Evolutionary conservation across 768 basidiomycete genomes (phyloP).

Genomic region (Strobilomyces confusus): DNA sequence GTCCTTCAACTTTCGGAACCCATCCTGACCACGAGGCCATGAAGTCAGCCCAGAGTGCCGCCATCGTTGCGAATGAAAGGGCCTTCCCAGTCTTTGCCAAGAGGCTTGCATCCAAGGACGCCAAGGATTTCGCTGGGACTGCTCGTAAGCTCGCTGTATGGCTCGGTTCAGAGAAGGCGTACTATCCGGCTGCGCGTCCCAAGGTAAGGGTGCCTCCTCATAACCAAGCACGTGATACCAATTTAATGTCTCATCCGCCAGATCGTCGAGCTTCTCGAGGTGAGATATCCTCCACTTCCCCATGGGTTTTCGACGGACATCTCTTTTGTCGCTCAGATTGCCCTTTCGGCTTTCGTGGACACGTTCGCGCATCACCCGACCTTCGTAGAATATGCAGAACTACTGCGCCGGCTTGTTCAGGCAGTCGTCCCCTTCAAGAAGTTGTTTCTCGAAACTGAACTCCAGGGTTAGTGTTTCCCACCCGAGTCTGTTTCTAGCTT

Average conservation of each 20-base stretch:
- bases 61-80: conserved; percentile 31
- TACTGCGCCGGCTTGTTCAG: conserved; percentile 17
- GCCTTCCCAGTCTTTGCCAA: conserved; percentile 35
- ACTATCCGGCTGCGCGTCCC: conserved; percentile 47
- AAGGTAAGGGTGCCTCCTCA: conserved; percentile 36
- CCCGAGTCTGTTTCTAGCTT: not conserved
- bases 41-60: conserved; percentile 16
- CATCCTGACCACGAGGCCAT: conserved; percentile 6
- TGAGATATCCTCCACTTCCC: conserved; percentile 22
- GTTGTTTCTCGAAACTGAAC: conserved; percentile 20
- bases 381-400: conserved; percentile 2
- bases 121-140: conserved; percentile 16
- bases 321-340: conserved; percentile 18
- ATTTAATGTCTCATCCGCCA: conserved; percentile 20
- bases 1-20: not conserved
- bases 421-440: conserved; percentile 19
- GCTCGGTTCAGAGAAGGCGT: conserved; percentile 46
- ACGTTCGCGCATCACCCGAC: conserved; percentile 5
- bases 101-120: conserved; percentile 31
- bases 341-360: conserved; percentile 14
- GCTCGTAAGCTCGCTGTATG: conserved; percentile 41
- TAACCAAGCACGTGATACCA: conserved; percentile 1
- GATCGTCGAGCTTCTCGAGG: conserved; percentile 51
- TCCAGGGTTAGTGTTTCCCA: conserved; percentile 18
- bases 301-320: not conserved